Evolutionary conservation across 179 eudicot species (phyloP).

Genomic region (Spinacia oleracea): DNA sequence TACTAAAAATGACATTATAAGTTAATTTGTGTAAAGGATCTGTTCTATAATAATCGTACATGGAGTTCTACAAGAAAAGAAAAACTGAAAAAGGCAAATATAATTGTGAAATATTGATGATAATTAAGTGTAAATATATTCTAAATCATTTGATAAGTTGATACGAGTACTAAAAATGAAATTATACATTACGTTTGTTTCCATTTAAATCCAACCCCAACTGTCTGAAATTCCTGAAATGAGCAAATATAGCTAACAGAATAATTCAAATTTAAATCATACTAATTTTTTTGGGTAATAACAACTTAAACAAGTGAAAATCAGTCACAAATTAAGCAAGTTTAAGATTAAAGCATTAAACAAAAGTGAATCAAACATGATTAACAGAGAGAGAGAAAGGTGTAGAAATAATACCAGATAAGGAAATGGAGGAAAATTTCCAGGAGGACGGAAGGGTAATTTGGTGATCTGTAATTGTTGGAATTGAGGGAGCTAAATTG

Average conservation of each 20-base stretch:
- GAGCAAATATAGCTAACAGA: not conserved
- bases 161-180: too few relatives aligned
- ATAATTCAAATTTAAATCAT: not conserved
- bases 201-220: not conserved
- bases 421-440: not conserved
- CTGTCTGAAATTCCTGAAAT: too few relatives aligned
- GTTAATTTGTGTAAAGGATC: too few relatives aligned
- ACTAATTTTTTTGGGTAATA: not conserved
- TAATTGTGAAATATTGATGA: not conserved
- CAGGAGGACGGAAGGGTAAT: not conserved
- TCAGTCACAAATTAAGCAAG: not conserved
- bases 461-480: not conserved
- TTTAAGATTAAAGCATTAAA: not conserved
- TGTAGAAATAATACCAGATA: not conserved
- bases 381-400: not conserved
- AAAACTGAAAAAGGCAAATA: too few relatives aligned
- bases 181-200: not conserved
- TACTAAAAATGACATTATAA: too few relatives aligned
- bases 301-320: not conserved
- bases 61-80: too few relatives aligned
- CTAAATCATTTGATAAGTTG: not conserved
- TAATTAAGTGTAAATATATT: not conserved
- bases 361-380: not conserved
- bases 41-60: too few relatives aligned
- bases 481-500: slow-evolving; percentile 15